phyloP scores from a whole-genome alignment of 306 rosid species.

The Cotoneaster glaucophyllus region DNA sequence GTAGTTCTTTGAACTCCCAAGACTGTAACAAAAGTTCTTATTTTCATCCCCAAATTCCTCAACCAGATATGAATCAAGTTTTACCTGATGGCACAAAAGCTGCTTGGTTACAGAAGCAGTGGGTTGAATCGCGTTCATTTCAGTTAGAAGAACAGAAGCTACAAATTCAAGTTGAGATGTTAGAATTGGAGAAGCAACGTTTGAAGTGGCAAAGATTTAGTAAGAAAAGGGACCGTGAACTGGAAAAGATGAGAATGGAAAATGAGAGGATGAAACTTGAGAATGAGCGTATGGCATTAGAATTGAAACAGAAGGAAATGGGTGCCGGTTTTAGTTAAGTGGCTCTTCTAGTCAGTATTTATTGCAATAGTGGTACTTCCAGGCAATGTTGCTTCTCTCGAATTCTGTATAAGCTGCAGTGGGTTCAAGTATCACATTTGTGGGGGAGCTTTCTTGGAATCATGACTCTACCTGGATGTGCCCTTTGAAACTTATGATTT shows the following conservation, averaged over 20 bases:
- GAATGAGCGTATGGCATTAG: constrained; percentile 62
- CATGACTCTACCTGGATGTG: constrained; percentile 11
- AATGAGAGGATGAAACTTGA: constrained; percentile 86
- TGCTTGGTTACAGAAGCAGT: constrained; percentile 61
- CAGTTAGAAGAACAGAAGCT: constrained; percentile 82
- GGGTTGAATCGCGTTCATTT: constrained; percentile 58
- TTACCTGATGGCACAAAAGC: constrained; percentile 48
- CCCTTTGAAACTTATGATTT: constrained; percentile 17
- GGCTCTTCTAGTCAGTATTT: constrained; percentile 12
- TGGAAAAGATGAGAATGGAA: constrained; percentile 75
- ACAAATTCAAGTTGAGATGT: constrained; percentile 63
- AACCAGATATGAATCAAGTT: constrained; percentile 43
- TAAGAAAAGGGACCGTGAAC: constrained; percentile 69
- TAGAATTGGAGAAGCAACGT: constrained; percentile 74
- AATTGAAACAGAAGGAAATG: constrained; percentile 62
- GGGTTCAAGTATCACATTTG: constrained; percentile 21
- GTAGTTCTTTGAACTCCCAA: constrained; percentile 41
- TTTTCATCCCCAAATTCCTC: constrained; percentile 31
- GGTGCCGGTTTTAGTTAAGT: constrained; percentile 42
- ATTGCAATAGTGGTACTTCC: background rate
- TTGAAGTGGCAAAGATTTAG: constrained; percentile 78
- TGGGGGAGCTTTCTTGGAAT: constrained; percentile 22
- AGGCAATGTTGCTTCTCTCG: background rate
- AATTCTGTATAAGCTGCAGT: constrained; percentile 20
- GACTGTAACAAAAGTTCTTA: constrained; percentile 40